phyloP scores from a whole-genome alignment of 1,139 yeast species.

The Scheffersomyces titani region DNA sequence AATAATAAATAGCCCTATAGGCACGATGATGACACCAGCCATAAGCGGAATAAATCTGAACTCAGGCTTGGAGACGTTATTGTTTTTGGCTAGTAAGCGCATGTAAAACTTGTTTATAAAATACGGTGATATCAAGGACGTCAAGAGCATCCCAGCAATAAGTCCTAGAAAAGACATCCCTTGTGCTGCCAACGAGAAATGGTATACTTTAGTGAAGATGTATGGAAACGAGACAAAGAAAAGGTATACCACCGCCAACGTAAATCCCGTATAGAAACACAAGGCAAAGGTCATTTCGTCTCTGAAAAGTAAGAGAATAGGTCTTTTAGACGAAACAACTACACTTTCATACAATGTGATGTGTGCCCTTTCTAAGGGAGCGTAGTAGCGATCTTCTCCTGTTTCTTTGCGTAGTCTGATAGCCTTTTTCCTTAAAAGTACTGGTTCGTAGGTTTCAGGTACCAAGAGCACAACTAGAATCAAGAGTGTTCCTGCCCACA shows the following conservation, averaged over 20 bases:
- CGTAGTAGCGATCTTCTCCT: slow-evolving; percentile 33
- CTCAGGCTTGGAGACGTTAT: background rate
- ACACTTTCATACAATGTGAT: slow-evolving; percentile 28
- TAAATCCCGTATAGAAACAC: slow-evolving; percentile 63
- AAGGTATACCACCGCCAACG: slow-evolving; percentile 59
- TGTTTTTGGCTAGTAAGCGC: background rate
- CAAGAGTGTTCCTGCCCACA: slow-evolving; percentile 21
- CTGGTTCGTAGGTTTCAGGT: slow-evolving; percentile 23
- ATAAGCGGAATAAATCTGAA: slow-evolving; percentile 1
- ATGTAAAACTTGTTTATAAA: background rate
- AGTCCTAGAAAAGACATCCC: slow-evolving; percentile 59
- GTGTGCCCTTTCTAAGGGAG: slow-evolving; percentile 45
- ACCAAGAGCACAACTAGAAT: slow-evolving; percentile 18
- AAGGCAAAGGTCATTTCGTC: slow-evolving; percentile 66
- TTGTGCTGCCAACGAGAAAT: slow-evolving; percentile 32
- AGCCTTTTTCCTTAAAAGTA: slow-evolving; percentile 16
- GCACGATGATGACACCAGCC: slow-evolving; percentile 2
- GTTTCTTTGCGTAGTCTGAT: slow-evolving; percentile 14
- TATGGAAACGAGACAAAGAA: slow-evolving; percentile 67
- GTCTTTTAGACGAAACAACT: slow-evolving; percentile 48
- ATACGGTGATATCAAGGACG: background rate
- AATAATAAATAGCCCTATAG: slow-evolving; percentile 10
- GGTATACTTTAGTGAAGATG: slow-evolving; percentile 49
- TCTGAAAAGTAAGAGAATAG: slow-evolving; percentile 49
- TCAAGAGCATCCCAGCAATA: slow-evolving; percentile 43